These are phyloP conservation scores for Aspergillus sp. DNA, from an alignment of 2,329 filamentous ascomycete genomes.

Conservation along the genomic window DNA sequence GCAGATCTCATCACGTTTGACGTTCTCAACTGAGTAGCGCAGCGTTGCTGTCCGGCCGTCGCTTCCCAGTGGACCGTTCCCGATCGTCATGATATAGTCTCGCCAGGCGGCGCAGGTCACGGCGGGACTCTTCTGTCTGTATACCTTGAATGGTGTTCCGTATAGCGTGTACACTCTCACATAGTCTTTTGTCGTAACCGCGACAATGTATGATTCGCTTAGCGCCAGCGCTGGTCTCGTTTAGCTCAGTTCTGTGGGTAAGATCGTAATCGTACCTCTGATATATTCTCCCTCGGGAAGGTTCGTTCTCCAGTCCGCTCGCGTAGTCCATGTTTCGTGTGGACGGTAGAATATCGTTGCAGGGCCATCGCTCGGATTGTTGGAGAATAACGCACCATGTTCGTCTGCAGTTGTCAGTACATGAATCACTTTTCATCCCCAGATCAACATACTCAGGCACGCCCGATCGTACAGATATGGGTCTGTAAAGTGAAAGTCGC, in stretches of 20 bases:
- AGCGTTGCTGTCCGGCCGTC: constrained; percentile 75
- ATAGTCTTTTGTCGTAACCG: constrained; percentile 84
- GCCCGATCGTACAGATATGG: constrained; percentile 96
- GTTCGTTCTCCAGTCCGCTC: constrained; percentile 86
- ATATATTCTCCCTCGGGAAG: constrained; percentile 87
- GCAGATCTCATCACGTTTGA: constrained; percentile 90
- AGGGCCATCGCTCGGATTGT: constrained; percentile 69
- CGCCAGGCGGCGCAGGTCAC: constrained; percentile 94
- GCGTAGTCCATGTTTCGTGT: constrained; percentile 93
- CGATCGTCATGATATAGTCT: constrained; percentile 95
- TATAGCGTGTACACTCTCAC: constrained; percentile 92
- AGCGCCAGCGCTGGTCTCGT: constrained; percentile 72
- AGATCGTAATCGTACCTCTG: constrained; percentile 47
- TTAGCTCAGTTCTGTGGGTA: background rate
- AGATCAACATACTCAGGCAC: constrained; percentile 65
- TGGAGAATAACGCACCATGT: constrained; percentile 83
- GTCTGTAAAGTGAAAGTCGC: constrained; percentile 97
- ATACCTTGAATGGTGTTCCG: constrained; percentile 85
- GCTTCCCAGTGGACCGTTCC: constrained; percentile 82
- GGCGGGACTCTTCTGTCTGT: constrained; percentile 88
- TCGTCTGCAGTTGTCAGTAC: constrained; percentile 58
- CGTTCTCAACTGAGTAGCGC: constrained; percentile 90
- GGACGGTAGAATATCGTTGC: constrained; percentile 94
- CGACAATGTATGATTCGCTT: constrained; percentile 87
- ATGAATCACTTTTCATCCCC: background rate